phyloP scores from a whole-genome alignment of 1,284 basidiomycete species.

The Irpex lacteus region DNA sequence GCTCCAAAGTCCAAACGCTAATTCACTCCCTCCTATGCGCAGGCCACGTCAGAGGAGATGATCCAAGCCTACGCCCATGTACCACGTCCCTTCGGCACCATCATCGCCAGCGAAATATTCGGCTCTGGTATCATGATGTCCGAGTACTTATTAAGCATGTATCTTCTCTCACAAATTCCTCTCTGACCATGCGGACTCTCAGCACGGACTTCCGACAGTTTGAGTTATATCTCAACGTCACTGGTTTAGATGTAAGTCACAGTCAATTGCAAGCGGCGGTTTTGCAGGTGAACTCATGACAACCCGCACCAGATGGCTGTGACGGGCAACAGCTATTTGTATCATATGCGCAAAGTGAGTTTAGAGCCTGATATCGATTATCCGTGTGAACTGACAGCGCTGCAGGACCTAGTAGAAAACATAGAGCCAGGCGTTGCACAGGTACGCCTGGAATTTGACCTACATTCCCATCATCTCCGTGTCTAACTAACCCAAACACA shows the following conservation, averaged over 20 bases:
- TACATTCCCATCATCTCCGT: neutral
- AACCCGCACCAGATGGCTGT: constrained; percentile 74
- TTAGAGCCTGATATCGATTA: neutral
- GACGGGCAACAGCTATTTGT: constrained; percentile 91
- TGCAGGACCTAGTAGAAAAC: constrained; percentile 74
- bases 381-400: neutral
- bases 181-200: constrained; percentile 5
- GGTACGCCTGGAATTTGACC: constrained; percentile 28
- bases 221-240: constrained; percentile 85
- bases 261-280: neutral
- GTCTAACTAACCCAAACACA: neutral
- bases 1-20: neutral
- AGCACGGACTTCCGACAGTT: constrained; percentile 96
- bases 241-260: constrained; percentile 70
- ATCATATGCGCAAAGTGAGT: constrained; percentile 79
- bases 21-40: neutral
- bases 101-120: constrained; percentile 94
- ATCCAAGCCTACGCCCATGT: constrained; percentile 87
- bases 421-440: constrained; percentile 80
- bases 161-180: neutral
- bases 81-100: constrained; percentile 86
- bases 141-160: neutral
- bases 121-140: constrained; percentile 86
- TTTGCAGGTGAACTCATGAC: neutral
- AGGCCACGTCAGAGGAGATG: constrained; percentile 91